phyloP scores from a whole-genome alignment of 768 basidiomycete species.

The Leccinum boreale region DNA sequence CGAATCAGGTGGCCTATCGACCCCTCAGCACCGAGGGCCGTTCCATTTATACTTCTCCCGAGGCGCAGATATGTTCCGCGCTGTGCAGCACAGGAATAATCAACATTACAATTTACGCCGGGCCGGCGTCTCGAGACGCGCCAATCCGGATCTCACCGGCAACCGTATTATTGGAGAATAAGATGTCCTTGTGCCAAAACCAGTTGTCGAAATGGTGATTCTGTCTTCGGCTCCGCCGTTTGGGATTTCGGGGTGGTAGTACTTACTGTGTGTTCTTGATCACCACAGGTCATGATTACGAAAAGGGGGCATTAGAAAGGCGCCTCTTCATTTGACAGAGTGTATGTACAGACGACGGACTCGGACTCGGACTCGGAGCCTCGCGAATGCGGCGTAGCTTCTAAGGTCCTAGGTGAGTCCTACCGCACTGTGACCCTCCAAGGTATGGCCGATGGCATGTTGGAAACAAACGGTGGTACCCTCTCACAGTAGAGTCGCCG shows the following conservation, averaged over 20 bases:
- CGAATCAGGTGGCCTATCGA: background rate
- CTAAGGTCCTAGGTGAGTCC: background rate
- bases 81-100: background rate
- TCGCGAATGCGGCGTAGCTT: background rate
- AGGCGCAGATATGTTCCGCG: background rate
- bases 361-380: background rate
- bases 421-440: background rate
- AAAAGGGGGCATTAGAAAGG: background rate
- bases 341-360: background rate
- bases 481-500: background rate
- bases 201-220: background rate
- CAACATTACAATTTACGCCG: background rate
- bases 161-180: background rate
- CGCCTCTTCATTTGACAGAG: background rate
- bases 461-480: background rate
- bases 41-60: background rate
- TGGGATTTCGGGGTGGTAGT: background rate
- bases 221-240: background rate
- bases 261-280: background rate
- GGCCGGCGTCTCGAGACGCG: background rate
- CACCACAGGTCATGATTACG: background rate
- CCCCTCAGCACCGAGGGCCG: background rate
- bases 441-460: background rate
- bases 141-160: background rate
- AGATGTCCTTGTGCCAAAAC: background rate